These are phyloP conservation scores for Epichloe typhina DNA, from an alignment of 2,329 filamentous ascomycete species.

Conservation along the genomic window DNA sequence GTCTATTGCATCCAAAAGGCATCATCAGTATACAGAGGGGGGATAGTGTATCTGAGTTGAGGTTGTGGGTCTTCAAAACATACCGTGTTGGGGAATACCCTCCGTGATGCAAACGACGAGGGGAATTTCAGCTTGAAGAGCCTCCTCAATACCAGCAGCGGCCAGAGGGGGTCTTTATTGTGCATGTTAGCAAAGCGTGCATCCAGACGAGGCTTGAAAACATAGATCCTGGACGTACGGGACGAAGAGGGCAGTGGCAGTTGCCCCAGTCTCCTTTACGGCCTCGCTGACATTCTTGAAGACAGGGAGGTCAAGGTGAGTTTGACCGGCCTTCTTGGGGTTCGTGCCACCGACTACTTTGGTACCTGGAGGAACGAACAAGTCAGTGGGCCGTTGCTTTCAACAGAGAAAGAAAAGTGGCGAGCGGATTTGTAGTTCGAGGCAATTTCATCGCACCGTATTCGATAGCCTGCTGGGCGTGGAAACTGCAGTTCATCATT, in stretches of 20 bases:
- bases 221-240: conserved; percentile 46
- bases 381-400: conserved; percentile 10
- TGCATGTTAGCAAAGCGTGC: conserved; percentile 7
- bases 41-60: background rate
- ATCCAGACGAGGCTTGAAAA: conserved; percentile 3
- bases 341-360: conserved; percentile 97
- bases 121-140: conserved; percentile 81
- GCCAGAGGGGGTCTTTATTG: conserved; percentile 71
- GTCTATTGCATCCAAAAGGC: conserved; percentile 38
- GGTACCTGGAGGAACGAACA: conserved; percentile 48
- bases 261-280: conserved; percentile 80
- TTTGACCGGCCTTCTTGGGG: conserved; percentile 91
- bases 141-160: conserved; percentile 92
- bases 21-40: conserved; percentile 5
- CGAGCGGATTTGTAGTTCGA: background rate
- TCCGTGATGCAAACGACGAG: conserved; percentile 96
- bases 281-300: conserved; percentile 83
- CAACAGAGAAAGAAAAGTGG: background rate
- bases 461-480: conserved; percentile 94
- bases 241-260: conserved; percentile 89
- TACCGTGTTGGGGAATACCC: conserved; percentile 94
- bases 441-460: conserved; percentile 55
- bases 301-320: conserved; percentile 83
- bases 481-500: conserved; percentile 53
- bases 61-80: conserved; percentile 16